Base-by-base conservation (phyloP, 169 alveolate genomes). In the Cryptosporidium baileyi region DNA sequence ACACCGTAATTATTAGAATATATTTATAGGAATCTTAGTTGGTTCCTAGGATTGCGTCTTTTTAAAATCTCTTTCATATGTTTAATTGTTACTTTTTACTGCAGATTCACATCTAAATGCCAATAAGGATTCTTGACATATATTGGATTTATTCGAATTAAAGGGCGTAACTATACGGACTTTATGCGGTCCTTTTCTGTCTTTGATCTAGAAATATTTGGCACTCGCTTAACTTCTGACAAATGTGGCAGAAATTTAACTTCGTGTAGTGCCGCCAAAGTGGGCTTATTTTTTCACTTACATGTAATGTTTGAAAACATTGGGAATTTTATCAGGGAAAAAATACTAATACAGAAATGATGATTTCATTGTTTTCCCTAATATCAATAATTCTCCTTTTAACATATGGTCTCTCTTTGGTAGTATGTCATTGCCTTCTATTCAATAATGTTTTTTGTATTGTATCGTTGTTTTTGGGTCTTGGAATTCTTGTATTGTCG, bases 201-300 rank as follows among this genome's bases (percentile, higher is more conserved):
- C 40, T 38, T 9, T 40, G 79, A 61, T 61, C 79, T 61, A 54
- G 38, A 61, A 61, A 65, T 43, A 65, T 65, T 65, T 65, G 81
- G 81, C 81, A 65, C 63, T 65, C 61, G 43, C 61, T 45, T 26
- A 44, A 62, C 47, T 62, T 65, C 63, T 44, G 49, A 34, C 34
- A 30, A 28, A 60, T 65, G 81, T 65, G 81, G 81, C 81, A 28
- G 54, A 38, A 44, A 15, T n/a, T n/a, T 24, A 36, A 24, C 34
- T 30, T 15, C 36, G 6, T 47, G 15, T 7, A 2, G n/a, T 65
- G 81, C 63, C 81, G 81, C 81, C 59, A 19, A 47, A 47, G 15
- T n/a, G 19, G 15, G 15, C 6, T 26, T n/a, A 47, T 11, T n/a
- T n/a, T 47, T n/a, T 26, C 59, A 5, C 19, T 47, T 47, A 11